A percentile compares a stretch with the other conserved stretches of the same genome.
These are phyloP conservation scores for Fraxinus anomala DNA, from an alignment of 257 asterid species.

Conservation along the genomic window DNA sequence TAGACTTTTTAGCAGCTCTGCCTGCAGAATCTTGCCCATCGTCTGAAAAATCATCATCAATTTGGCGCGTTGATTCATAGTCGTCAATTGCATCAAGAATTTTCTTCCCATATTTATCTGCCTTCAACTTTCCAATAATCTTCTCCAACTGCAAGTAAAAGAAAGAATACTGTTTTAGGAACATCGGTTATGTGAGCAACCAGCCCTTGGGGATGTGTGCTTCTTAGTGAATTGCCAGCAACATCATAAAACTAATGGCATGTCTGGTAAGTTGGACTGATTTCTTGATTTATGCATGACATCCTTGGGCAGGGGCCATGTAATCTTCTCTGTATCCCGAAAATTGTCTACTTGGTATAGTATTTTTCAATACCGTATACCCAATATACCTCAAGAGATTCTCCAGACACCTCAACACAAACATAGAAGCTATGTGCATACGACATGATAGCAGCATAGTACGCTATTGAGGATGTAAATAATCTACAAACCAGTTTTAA, in stretches of 20 bases:
- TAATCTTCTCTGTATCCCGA: background rate
- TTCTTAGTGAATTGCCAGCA: background rate
- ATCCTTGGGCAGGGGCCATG: too few relatives aligned
- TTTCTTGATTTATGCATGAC: too few relatives aligned
- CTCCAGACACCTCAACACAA: background rate
- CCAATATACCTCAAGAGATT: background rate
- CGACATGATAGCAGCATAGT: background rate
- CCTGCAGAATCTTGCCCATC: conserved; percentile 27
- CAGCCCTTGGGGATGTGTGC: background rate
- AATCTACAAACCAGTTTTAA: background rate
- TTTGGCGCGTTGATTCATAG: conserved; percentile 39
- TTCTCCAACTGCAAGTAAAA: conserved; percentile 71
- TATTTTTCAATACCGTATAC: background rate
- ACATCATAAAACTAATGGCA: background rate
- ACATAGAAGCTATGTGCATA: background rate
- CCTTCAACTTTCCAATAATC: conserved; percentile 82
- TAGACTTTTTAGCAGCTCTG: conserved; percentile 54
- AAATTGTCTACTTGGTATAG: background rate
- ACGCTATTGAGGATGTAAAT: background rate
- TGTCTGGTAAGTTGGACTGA: background rate
- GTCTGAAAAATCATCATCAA: conserved; percentile 32
- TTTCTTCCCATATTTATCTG: conserved; percentile 67
- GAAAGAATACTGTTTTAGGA: background rate
- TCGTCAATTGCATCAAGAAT: conserved; percentile 58
- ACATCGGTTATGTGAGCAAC: background rate